Base-by-base conservation (phyloP, 768 basidiomycete genomes). In the Agrocybe pediades region DNA sequence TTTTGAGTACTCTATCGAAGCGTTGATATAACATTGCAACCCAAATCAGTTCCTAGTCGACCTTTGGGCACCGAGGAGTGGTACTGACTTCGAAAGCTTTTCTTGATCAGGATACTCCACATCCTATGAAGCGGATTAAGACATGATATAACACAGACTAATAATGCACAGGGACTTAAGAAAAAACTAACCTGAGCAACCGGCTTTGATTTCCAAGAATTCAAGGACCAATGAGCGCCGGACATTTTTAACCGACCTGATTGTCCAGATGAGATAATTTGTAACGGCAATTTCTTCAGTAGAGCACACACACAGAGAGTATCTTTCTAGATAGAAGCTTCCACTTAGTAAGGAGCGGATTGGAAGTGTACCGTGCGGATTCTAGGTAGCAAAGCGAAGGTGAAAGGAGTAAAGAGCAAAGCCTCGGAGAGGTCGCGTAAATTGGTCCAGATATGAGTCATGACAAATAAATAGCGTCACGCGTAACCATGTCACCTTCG, bases 1-100 rank as follows among this genome's bases (percentile, higher is more conserved):
- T 94, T 11, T 73, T 69, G n/a, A 96, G 75, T 4, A 95, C 89
- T 54, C 90, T 93, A n/a, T n/a, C n/a, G n/a, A n/a, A n/a, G 55
- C 30, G 39, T 17, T 25, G 26, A 29, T 40, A 20, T 16, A 23
- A n/a, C n/a, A n/a, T n/a, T 21, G 19, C 36, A 25, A 39, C 7
- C 30, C 27, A 17, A 46, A 25, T 54, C n/a, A 50, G 54, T 30
- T 16, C 19, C 44, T 25, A 23, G 11, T 41, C 20, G 9, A 26
- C 15, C 20, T 26, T 6, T 16, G 20, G 23, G 24, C 2, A 43
- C 17, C 19, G 41, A 27, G 41, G 47, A 49, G 17, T 24, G 26
- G 36, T 26, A 58, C 77, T 57, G 55, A 85, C 87, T 74, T 81
- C 45, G 79, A 69, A 20, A 92, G 80, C 55, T 86, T 76, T 30